Percentiles rank a stretch among this genome's conserved stretches.
phyloP scores from a whole-genome alignment of 139 green algal species.

The Spirogloea muscicola region DNA sequence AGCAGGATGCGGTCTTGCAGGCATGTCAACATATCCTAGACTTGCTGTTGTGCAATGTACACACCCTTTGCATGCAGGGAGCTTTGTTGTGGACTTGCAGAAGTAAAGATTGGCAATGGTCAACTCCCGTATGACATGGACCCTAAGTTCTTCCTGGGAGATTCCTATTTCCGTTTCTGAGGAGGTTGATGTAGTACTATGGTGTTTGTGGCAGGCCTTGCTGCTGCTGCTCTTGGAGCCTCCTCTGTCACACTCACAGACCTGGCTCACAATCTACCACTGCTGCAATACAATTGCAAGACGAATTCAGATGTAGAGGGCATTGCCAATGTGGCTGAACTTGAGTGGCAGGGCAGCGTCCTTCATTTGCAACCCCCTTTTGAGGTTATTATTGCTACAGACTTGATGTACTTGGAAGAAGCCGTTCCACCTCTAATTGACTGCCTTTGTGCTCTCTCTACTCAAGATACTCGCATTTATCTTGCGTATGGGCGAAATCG shows the following conservation, averaged over 20 bases:
- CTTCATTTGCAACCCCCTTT: constrained; percentile 10
- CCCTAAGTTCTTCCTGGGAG: neutral
- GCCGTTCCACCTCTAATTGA: neutral
- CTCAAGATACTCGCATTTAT: neutral
- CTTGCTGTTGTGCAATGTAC: neutral
- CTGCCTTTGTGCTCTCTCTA: neutral
- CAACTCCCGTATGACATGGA: neutral
- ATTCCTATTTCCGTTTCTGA: neutral
- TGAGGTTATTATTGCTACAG: constrained; percentile 27
- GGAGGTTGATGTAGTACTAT: neutral
- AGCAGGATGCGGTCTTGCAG: constrained; percentile 25
- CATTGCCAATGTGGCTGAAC: neutral
- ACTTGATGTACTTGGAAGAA: constrained; percentile 18
- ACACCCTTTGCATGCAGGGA: neutral
- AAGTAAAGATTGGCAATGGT: neutral
- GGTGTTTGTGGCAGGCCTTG: neutral
- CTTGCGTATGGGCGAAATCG: constrained; percentile 31
- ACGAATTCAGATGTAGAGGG: too few species aligned
- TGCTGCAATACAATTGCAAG: neutral
- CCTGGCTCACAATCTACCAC: neutral
- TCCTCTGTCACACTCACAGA: constrained; percentile 2
- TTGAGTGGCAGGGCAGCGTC: neutral
- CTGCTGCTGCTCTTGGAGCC: neutral
- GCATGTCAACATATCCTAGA: neutral
- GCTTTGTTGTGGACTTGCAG: neutral